These are phyloP conservation scores for Podaxis sp. DNA, from an alignment of 768 basidiomycete genomes.

Conservation along the genomic window DNA sequence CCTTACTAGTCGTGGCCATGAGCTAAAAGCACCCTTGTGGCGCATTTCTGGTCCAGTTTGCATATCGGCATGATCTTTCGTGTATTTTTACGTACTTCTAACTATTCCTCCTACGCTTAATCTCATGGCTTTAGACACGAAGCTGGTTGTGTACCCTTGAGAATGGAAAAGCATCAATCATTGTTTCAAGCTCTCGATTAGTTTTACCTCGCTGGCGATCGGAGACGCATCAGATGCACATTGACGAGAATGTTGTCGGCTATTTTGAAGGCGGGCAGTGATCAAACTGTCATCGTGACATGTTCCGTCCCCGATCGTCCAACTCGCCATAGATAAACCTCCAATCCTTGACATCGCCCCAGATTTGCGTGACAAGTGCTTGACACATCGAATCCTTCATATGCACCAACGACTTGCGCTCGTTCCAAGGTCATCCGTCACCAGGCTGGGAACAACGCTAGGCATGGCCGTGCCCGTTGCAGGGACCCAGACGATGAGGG, in stretches of 20 bases:
- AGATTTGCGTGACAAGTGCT: too few relatives aligned
- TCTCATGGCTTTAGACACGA: background rate
- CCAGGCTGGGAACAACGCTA: too few relatives aligned
- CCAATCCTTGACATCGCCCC: too few relatives aligned
- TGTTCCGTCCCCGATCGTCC: too few relatives aligned
- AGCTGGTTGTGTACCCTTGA: background rate
- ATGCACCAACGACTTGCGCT: too few relatives aligned
- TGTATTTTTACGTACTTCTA: background rate
- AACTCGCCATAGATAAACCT: too few relatives aligned
- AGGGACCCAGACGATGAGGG: too few relatives aligned
- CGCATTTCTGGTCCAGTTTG: background rate
- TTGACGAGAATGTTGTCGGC: background rate
- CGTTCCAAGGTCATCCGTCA: too few relatives aligned
- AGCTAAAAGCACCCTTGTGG: constrained; percentile 6
- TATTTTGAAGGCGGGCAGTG: too few relatives aligned
- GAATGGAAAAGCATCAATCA: background rate
- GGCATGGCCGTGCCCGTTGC: too few relatives aligned
- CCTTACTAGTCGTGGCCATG: background rate
- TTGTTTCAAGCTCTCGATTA: background rate
- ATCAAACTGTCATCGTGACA: too few relatives aligned
- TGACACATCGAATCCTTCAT: too few relatives aligned
- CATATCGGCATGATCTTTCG: background rate
- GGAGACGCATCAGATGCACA: background rate
- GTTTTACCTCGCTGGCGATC: background rate
- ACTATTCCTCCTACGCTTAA: background rate